Percentiles rank a stretch among this genome's conserved stretches.
phyloP scores from a whole-genome alignment of 2,329 filamentous ascomycete species.

The Aphanocladium album region DNA sequence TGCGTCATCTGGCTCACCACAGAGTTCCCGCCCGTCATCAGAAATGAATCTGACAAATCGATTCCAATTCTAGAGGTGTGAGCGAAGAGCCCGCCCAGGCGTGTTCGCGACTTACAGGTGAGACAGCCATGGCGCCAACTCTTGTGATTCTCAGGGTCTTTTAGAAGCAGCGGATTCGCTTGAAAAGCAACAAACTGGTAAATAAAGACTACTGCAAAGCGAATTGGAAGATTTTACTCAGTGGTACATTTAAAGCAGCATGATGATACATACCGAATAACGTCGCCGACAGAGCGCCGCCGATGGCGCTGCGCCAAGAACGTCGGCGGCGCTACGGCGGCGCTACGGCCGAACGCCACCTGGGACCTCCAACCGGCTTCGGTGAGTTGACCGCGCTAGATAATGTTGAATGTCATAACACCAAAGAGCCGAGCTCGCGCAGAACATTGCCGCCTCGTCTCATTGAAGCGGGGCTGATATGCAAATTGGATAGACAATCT shows the following conservation, averaged over 20 bases:
- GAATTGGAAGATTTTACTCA: background rate
- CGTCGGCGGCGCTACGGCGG: slow-evolving; percentile 5
- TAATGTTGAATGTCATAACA: background rate
- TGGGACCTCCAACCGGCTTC: background rate
- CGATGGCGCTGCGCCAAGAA: background rate
- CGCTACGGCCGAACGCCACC: background rate
- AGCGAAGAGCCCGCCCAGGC: background rate
- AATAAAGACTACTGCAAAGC: background rate
- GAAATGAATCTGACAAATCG: slow-evolving; percentile 22
- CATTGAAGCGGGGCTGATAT: background rate
- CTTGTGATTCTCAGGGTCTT: background rate
- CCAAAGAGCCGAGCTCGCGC: background rate
- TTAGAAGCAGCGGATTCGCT: background rate
- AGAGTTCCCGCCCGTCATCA: slow-evolving; percentile 21
- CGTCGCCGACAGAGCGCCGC: background rate
- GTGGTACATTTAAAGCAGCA: background rate
- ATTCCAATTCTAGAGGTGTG: slow-evolving; percentile 16
- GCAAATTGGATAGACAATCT: background rate
- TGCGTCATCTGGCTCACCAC: slow-evolving; percentile 21
- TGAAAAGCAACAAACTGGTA: background rate
- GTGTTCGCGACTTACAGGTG: background rate
- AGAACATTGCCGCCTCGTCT: background rate
- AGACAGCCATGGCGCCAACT: background rate
- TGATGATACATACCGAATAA: background rate
- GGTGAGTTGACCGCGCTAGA: background rate